Base-by-base conservation (phyloP, 1,284 basidiomycete species). In the Peniophora sp. region DNA sequence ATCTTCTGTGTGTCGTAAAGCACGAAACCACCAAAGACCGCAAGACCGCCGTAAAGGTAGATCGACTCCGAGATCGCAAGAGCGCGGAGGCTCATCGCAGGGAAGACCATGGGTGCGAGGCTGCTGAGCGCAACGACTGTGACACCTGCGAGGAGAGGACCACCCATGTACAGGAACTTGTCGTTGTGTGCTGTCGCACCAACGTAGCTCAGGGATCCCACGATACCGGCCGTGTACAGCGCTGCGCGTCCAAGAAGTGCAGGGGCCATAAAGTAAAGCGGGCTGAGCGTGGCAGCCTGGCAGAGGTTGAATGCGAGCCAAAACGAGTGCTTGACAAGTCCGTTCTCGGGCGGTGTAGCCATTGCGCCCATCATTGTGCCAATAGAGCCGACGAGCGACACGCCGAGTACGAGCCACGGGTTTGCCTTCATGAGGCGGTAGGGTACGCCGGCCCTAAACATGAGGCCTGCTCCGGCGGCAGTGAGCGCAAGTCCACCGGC, bases 151-250 rank as follows among this genome's bases (percentile, higher is more conserved):
- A 96, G 75, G 45, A 90, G 78, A 5, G 88, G 87, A 14, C 85
- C 89, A 48, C 92, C 92, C 69, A 92, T 79, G 68, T 88, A 87
- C 27, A 96, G 69, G 65, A 86, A 96, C 64, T 83, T 87, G 67
- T 94, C 90, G 59, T 84, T 90, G 58, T 84, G 85, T 25, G 92
- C 92, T 17, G 93, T 96, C 9, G 92, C 91, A 27, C 92, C 92
- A 24, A 96, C 79, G 62, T 92, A 96, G 35, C 85, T 87, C 25
- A 95, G 76, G 6, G 84, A 79, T 5, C 91, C 92, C 17, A 94
- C 83, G 2, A 93, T 79, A 45, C 92, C 92, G 44, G 83, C 79
- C 0, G 92, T 95, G 68, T 96, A 96, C 3, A 96, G 71, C 11
- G 89, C 92, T 9, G 92, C 93, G 39, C 92, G 81, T n/a, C 87